Percentiles rank a stretch among this genome's conserved stretches.
Conservation (phyloP, 306 rosid genomes). For the Rosa rugosa region DNA sequence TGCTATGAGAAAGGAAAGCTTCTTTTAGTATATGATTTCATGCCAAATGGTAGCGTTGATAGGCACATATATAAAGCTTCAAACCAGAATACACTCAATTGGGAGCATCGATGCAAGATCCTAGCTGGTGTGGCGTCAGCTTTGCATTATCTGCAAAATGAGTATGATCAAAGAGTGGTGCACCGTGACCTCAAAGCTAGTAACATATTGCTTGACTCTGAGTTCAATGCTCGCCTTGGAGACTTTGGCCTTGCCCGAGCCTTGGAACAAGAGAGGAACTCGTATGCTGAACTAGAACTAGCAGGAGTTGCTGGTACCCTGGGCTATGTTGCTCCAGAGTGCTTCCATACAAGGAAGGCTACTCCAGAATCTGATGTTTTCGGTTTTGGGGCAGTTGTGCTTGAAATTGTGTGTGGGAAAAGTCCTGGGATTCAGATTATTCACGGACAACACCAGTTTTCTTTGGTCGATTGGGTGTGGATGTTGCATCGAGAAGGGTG, state of each 20-base stretch:
- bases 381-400: conserved; percentile 55
- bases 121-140: conserved; percentile 47
- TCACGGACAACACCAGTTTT: conserved; percentile 15
- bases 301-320: conserved; percentile 47
- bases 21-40: conserved; percentile 45
- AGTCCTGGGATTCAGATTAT: conserved; percentile 30
- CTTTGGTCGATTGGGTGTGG: conserved; percentile 60
- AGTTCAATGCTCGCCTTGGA: conserved; percentile 50
- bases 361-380: conserved; percentile 54
- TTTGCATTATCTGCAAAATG: conserved; percentile 49
- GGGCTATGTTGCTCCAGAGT: conserved; percentile 62
- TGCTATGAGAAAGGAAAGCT: conserved; percentile 53
- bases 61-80: conserved; percentile 35
- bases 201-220: conserved; percentile 40
- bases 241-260: conserved; percentile 61
- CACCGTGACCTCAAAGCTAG: conserved; percentile 55
- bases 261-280: conserved; percentile 49
- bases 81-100: conserved; percentile 24
- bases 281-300: conserved; percentile 43
- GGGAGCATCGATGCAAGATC: conserved; percentile 40
- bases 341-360: conserved; percentile 56
- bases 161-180: conserved; percentile 43
- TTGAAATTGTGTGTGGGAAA: conserved; percentile 44
- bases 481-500: conserved; percentile 39
- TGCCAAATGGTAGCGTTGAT: conserved; percentile 54